Evolutionary conservation across 768 basidiomycete species (phyloP), one percentile per base, ranked within the genome.

Genomic region (Suillus sp.): DNA sequence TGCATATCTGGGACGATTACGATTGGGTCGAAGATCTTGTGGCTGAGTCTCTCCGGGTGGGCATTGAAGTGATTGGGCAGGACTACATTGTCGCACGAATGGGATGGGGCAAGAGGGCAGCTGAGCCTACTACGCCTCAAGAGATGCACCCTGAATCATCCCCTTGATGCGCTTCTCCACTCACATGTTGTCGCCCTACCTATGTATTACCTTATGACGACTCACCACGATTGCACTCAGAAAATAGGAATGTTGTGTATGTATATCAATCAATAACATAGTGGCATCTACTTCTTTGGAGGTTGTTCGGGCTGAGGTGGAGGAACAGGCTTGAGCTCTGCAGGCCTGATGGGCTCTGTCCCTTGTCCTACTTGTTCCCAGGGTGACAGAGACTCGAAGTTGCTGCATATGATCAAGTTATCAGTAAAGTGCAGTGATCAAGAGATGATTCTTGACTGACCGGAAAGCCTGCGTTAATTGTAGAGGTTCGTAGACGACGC

Each of bases 401-500:
- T 98, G 62, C 96, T 96, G 68, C 2, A 42, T 16, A 48, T 25
- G 4, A 22, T 30, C 20, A 22, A 42, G 47, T 35, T 13, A 58
- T 66, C 34, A 62, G 61, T 57, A 22, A 34, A 53, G 54, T 43
- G 60, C 35, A 40, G n/a, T 30, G 25, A 35, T 6, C 7, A 38
- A 37, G 11, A 38, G 27, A 40, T 25, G 61, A 13, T 34, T 56
- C 32, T 53, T 53, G 20, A 72, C 82, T 65, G 69, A 95, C 95
- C 95, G 88, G 90, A 96, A 99, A 50, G 97, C 96, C 74, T 99
- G 97, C 2, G 96, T 95, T 63, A 99, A 84, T 74, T 99, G 97
- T 54, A 99, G 82, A 40, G 97, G 97, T 75, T 99, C 97, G 71
- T 98, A 97, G 40, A 97, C 94, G 61, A 98, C 94, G 43, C 96